Evolutionary conservation across 2,329 filamentous ascomycete genomes (phyloP).

Genomic region (Trichoderma gracile): DNA sequence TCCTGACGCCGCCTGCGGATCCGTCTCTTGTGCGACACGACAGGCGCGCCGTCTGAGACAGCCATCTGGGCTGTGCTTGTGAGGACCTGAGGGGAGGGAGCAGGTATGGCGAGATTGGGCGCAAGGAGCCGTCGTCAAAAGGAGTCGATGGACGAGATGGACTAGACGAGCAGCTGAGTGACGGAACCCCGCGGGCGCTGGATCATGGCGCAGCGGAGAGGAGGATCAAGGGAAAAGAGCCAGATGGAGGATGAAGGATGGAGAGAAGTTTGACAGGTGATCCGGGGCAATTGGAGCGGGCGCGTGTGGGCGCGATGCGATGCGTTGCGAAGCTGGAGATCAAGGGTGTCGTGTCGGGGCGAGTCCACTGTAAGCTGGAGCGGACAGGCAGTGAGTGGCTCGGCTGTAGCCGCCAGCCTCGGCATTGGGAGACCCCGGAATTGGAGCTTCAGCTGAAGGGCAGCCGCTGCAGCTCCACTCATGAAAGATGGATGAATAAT

Average conservation of each 20-base stretch:
- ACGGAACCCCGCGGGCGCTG: slow-evolving; percentile 21
- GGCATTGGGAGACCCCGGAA: slow-evolving; percentile 25
- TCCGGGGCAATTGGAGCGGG: slow-evolving; percentile 11
- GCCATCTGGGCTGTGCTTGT: slow-evolving; percentile 33
- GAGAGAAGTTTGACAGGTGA: background rate
- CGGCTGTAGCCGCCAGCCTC: slow-evolving; percentile 24
- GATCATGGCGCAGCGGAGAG: slow-evolving; percentile 24
- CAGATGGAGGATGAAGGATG: background rate
- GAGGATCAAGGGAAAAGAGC: background rate
- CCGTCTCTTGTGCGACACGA: slow-evolving; percentile 41
- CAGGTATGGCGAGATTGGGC: slow-evolving; percentile 1
- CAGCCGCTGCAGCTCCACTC: background rate
- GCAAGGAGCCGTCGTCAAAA: slow-evolving; percentile 7
- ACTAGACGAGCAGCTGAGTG: background rate
- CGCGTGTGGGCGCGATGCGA: slow-evolving; percentile 19
- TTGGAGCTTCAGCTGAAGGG: background rate
- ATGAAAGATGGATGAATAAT: background rate
- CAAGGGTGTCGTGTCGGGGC: slow-evolving; percentile 19
- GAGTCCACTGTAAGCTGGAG: background rate
- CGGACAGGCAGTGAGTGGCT: background rate
- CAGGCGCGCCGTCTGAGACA: slow-evolving; percentile 33
- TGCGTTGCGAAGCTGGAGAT: slow-evolving; percentile 10
- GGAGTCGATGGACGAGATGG: background rate
- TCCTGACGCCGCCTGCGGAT: slow-evolving; percentile 61
- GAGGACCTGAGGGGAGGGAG: background rate